phyloP scores from a whole-genome alignment of 129 eudicot species.

The Artemisia annua region DNA sequence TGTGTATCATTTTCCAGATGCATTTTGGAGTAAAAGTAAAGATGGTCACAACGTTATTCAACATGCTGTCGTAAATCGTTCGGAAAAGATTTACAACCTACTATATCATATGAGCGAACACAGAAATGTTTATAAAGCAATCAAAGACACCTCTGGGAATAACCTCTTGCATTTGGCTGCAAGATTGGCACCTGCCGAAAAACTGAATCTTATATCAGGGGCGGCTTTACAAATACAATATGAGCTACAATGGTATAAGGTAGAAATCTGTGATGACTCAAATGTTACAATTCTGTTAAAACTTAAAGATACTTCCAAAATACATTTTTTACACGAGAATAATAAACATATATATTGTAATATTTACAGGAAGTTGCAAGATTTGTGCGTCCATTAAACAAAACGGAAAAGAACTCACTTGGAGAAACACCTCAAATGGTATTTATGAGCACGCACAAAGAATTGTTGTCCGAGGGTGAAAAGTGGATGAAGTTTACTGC shows the following conservation, averaged over 20 bases:
- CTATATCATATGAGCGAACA: neutral
- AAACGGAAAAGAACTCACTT: no score
- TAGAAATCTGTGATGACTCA: neutral
- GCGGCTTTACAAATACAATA: constrained; percentile 3
- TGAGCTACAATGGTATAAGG: constrained; percentile 2
- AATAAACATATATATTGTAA: no score
- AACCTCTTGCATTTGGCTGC: constrained; percentile 15
- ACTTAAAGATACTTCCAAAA: neutral
- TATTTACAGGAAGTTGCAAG: no score
- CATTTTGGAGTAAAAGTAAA: neutral
- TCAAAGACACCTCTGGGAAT: neutral
- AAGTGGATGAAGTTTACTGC: no score
- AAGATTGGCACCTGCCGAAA: neutral
- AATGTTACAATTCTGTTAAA: neutral
- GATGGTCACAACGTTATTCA: constrained; percentile 13
- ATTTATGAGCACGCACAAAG: neutral
- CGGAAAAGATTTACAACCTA: constrained; percentile 1
- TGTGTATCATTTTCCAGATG: neutral
- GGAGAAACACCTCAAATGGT: no score
- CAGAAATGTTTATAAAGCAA: neutral
- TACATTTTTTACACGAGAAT: no score
- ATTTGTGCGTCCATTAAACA: no score
- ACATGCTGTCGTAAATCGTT: neutral
- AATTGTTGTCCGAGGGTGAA: no score
- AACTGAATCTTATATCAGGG: neutral